Evolutionary conservation across 257 asterid genomes (phyloP).

Genomic region (Handroanthus guayacan): DNA sequence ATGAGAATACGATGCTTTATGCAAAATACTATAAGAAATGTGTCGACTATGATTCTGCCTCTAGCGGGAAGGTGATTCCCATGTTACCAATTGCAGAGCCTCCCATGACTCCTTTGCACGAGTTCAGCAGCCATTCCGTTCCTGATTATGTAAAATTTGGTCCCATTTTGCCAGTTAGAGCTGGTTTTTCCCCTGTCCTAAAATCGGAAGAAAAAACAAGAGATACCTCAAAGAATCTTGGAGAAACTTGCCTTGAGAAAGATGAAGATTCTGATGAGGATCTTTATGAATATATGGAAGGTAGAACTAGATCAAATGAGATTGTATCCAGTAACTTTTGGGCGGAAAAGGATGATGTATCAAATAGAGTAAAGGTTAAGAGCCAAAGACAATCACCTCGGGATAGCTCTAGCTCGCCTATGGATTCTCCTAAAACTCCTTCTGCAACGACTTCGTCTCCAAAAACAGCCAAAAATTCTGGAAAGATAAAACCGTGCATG

Average conservation of each 20-base stretch:
- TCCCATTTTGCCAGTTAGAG: slow-evolving; percentile 78
- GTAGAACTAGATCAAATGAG: slow-evolving; percentile 38
- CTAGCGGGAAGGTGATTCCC: slow-evolving; percentile 63
- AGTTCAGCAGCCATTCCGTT: slow-evolving; percentile 55
- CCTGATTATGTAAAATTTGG: slow-evolving; percentile 89
- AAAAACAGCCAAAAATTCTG: slow-evolving; percentile 39
- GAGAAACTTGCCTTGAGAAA: slow-evolving; percentile 53
- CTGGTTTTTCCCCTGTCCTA: slow-evolving; percentile 68
- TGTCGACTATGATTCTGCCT: slow-evolving; percentile 61
- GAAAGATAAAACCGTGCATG: slow-evolving; percentile 52
- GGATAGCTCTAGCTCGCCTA: slow-evolving; percentile 51
- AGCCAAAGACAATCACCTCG: slow-evolving; percentile 54
- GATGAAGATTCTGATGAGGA: slow-evolving; percentile 48
- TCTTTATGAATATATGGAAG: slow-evolving; percentile 30
- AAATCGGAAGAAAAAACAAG: slow-evolving; percentile 43
- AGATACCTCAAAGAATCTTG: slow-evolving; percentile 39
- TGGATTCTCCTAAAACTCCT: slow-evolving; percentile 55
- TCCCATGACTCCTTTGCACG: slow-evolving; percentile 79
- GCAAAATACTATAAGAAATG: slow-evolving; percentile 80
- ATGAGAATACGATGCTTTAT: slow-evolving; percentile 73
- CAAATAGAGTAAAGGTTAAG: slow-evolving; percentile 33
- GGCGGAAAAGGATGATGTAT: slow-evolving; percentile 39
- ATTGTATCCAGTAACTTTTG: slow-evolving; percentile 28
- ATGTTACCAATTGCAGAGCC: slow-evolving; percentile 89
- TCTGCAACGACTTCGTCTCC: slow-evolving; percentile 57